These are phyloP conservation scores for Deuterostichococcus epilithicus DNA, from an alignment of 139 green algal genomes.

Conservation along the genomic window DNA sequence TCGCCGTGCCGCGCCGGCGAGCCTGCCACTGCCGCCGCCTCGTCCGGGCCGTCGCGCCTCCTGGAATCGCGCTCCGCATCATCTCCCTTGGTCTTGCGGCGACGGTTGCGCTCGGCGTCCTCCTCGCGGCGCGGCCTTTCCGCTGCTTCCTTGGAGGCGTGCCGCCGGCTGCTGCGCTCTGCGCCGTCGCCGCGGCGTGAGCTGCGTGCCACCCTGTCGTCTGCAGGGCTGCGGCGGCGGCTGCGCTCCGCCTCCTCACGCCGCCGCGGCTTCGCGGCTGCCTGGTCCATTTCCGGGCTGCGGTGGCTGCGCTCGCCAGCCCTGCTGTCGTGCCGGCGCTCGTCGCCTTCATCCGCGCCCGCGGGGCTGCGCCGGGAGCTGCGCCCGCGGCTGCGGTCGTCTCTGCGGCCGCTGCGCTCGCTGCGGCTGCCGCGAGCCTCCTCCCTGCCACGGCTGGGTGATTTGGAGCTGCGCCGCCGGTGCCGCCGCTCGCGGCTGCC, in stretches of 20 bases:
- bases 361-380: not conserved
- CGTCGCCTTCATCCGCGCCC: not conserved
- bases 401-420: not conserved
- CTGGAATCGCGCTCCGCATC: not conserved
- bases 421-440: not conserved
- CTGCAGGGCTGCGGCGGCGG: not conserved
- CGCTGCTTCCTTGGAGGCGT: not conserved
- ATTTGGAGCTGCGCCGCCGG: not conserved
- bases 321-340: constrained; percentile 1
- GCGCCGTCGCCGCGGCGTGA: no score
- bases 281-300: not conserved
- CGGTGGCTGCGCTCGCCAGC: not conserved
- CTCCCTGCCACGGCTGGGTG: not conserved
- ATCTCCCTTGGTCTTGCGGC: not conserved
- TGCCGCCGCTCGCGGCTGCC: not conserved
- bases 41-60: no score
- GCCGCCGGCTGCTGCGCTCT: no score
- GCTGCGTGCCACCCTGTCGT: no score
- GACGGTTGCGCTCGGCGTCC: no score
- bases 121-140: not conserved
- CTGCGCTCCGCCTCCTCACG: not conserved
- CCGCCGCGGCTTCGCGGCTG: no score
- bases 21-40: no score
- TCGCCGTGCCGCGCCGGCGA: no score
- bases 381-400: not conserved